Conservation (phyloP, 2,329 filamentous ascomycete species). For the Chaetothyriales sp. region DNA sequence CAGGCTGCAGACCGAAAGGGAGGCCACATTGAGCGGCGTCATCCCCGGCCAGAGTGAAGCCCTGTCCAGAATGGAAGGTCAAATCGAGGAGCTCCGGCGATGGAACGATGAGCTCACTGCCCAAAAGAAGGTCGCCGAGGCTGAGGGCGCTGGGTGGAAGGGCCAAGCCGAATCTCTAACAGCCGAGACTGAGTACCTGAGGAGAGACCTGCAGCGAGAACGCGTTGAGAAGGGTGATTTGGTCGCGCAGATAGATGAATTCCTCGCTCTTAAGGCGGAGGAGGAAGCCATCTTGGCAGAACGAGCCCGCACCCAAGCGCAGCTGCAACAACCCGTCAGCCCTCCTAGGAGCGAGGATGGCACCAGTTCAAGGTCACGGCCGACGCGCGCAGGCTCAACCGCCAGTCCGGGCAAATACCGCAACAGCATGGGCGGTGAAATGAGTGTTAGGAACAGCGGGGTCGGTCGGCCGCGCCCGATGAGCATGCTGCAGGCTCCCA, state of each 20-base stretch:
- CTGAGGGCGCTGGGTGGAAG: slow-evolving; percentile 60
- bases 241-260: slow-evolving; percentile 35
- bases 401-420: slow-evolving; percentile 14
- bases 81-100: slow-evolving; percentile 24
- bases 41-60: slow-evolving; percentile 19
- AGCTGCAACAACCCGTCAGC: slow-evolving; percentile 13
- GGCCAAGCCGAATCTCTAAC: slow-evolving; percentile 58
- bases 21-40: slow-evolving; percentile 50
- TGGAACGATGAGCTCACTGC: slow-evolving; percentile 51
- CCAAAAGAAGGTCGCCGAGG: slow-evolving; percentile 55
- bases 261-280: slow-evolving; percentile 29
- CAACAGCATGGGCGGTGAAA: slow-evolving; percentile 11
- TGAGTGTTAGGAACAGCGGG: background rate
- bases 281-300: slow-evolving; percentile 14
- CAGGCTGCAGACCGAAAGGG: slow-evolving; percentile 50
- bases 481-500: slow-evolving; percentile 17
- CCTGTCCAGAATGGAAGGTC: slow-evolving; percentile 31
- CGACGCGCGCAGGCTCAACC: slow-evolving; percentile 3
- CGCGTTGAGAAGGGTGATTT: slow-evolving; percentile 37
- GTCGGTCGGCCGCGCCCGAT: slow-evolving; percentile 12
- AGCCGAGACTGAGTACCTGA: slow-evolving; percentile 52
- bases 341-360: slow-evolving; percentile 17
- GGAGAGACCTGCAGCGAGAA: slow-evolving; percentile 42
- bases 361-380: slow-evolving; percentile 1
- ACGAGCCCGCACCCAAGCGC: slow-evolving; percentile 1